These are phyloP conservation scores for Daldinia eschscholtzii DNA, from an alignment of 2,329 filamentous ascomycete genomes.

Conservation along the genomic window DNA sequence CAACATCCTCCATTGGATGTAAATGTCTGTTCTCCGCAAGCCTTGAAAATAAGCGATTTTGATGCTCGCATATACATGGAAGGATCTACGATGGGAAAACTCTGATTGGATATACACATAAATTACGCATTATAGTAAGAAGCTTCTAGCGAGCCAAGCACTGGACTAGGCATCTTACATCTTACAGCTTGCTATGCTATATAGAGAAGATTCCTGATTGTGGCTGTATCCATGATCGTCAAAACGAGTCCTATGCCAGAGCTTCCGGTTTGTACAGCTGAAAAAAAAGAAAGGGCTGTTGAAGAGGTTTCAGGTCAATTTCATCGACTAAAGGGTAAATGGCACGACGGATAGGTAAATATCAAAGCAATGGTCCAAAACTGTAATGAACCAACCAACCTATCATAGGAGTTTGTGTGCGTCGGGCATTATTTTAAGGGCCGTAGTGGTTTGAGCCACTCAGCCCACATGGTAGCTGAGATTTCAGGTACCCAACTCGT, in stretches of 20 bases:
- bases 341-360: neutral
- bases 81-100: slow-evolving; percentile 3
- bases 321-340: neutral
- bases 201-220: slow-evolving; percentile 18
- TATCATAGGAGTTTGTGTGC: slow-evolving; percentile 8
- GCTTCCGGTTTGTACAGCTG: neutral
- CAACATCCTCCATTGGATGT: slow-evolving; percentile 26
- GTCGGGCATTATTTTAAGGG: slow-evolving; percentile 8
- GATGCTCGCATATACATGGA: slow-evolving; percentile 2
- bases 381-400: neutral
- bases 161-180: neutral
- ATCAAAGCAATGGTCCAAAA: neutral
- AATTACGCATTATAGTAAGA: slow-evolving; percentile 11
- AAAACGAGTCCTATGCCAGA: slow-evolving; percentile 15
- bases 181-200: neutral
- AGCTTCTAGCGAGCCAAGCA: slow-evolving; percentile 17
- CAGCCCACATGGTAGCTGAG: neutral
- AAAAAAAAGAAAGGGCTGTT: neutral
- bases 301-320: slow-evolving; percentile 23
- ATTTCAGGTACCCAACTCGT: slow-evolving; percentile 4
- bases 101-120: slow-evolving; percentile 21
- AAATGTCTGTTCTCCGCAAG: neutral
- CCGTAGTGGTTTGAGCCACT: slow-evolving; percentile 6
- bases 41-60: slow-evolving; percentile 13
- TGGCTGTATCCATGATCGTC: slow-evolving; percentile 21